Base-by-base conservation (phyloP, 1,139 yeast genomes). In the Blastobotrys capitulatus region DNA sequence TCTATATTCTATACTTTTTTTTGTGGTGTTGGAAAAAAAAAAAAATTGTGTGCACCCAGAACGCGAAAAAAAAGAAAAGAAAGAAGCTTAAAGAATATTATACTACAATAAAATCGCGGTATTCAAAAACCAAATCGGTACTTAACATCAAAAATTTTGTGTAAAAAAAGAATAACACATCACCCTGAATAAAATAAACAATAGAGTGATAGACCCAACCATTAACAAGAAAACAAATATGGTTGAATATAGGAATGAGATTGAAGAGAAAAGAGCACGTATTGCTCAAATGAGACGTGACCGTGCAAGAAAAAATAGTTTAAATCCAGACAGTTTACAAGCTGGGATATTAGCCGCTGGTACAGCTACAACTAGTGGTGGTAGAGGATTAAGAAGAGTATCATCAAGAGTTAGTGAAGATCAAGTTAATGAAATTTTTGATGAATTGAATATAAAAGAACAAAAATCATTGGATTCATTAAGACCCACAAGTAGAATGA, bases 251-350 rank as follows among this genome's bases (percentile, higher is more conserved):
- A 37, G 19, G n/a, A 18, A 6, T 13, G 44, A 41, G 16, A 41
- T 41, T 18, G 44, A 41, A 15, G 37, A 20, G n/a, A 41, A 41
- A 41, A 6, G 44, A n/a, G 37, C 36, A 7, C 44, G 44, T n/a
- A 18, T 41, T 13, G 34, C 32, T n/a, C 32, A 39, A 34, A 22
- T 39, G 32, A 32, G 42, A 7, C 16, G 34, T 13, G 32, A n/a
- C 7, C 19, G 42, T 6, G 22, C 8, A 9, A n/a, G 42, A 19
- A 39, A 22, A 32, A 6, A 36, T 4, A 18, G 25, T 18, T 18
- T 6, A 13, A 18, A 36, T 10, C 38, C 6, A 29, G 32, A 29
- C 3, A 12, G 10, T 6, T 26, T 18, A 19, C 27, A 37, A n/a
- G 40, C 40, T 18, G 40, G 40, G 40, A n/a, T 26, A 6, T 8